Conservation (phyloP, 1,139 yeast genomes). For the Yamadazyma songkhlaensis region DNA sequence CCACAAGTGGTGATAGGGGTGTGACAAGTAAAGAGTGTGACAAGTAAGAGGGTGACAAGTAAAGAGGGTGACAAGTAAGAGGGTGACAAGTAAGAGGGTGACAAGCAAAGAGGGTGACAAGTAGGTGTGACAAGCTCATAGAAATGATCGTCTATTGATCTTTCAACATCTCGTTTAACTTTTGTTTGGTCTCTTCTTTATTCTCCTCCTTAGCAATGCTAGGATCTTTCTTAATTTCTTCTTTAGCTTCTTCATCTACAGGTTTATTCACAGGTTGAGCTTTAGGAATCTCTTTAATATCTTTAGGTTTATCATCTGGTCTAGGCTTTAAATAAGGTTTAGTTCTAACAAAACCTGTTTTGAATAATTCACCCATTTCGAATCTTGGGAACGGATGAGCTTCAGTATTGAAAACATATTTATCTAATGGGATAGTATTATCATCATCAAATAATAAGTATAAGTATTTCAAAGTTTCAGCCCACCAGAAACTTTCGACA, state of each 20-base stretch:
- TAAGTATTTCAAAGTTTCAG: slow-evolving; percentile 87
- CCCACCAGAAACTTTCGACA: slow-evolving; percentile 91
- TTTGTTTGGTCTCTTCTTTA: slow-evolving; percentile 23
- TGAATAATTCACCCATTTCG: slow-evolving; percentile 50
- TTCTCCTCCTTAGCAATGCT: slow-evolving; percentile 20
- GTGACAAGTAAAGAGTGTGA: too few species aligned
- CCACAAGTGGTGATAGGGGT: too few species aligned
- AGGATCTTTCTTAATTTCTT: slow-evolving; percentile 36
- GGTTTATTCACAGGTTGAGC: slow-evolving; percentile 47
- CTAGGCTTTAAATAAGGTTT: slow-evolving; percentile 9
- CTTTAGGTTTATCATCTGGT: slow-evolving; percentile 15
- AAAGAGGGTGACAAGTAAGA: too few species aligned
- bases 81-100: too few species aligned
- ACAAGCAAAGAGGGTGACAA: too few species aligned
- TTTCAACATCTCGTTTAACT: slow-evolving; percentile 23
- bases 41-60: too few species aligned
- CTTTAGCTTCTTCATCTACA: slow-evolving; percentile 33
- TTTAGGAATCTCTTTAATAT: slow-evolving; percentile 35
- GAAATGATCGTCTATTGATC: too few species aligned
- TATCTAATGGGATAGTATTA: slow-evolving; percentile 54
- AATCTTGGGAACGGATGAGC: slow-evolving; percentile 90
- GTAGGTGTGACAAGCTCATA: too few species aligned
- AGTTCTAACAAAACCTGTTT: slow-evolving; percentile 62
- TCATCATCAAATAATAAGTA: slow-evolving; percentile 75
- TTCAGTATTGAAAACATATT: slow-evolving; percentile 84